Evolutionary conservation across 177 flowering plant genomes (phyloP).

Genomic region (Tripterygium wilfordii): DNA sequence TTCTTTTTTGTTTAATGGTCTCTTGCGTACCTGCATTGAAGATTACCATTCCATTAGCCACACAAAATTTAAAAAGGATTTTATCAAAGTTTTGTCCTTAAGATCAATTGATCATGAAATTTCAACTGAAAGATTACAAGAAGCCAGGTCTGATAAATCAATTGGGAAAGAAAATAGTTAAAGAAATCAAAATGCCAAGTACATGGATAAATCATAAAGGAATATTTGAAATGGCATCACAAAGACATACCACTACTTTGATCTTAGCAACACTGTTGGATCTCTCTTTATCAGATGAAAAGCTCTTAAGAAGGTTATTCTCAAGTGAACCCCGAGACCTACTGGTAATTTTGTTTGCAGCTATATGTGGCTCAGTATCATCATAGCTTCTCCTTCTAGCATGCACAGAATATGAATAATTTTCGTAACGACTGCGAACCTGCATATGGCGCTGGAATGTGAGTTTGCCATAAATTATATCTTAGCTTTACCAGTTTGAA

Average conservation of each 20-base stretch:
- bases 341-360: conserved; percentile 32
- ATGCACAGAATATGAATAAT: conserved; percentile 31
- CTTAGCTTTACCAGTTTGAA: too few relatives aligned
- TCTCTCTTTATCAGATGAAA: conserved; percentile 46
- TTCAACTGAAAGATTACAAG: too few relatives aligned
- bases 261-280: conserved; percentile 59
- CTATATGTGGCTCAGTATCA: conserved; percentile 53
- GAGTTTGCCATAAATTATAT: too few relatives aligned
- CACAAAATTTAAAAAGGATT: neutral
- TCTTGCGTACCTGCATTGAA: conserved; percentile 84
- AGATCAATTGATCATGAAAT: neutral
- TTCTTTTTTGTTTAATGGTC: conserved; percentile 89
- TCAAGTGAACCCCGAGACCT: conserved; percentile 43
- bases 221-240: neutral
- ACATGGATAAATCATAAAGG: neutral
- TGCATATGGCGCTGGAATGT: conserved; percentile 41
- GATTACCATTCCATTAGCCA: too few relatives aligned
- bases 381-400: conserved; percentile 59
- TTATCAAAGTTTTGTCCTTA: neutral
- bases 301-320: conserved; percentile 32
- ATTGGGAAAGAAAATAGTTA: neutral
- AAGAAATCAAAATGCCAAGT: too few relatives aligned
- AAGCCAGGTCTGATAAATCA: neutral
- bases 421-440: conserved; percentile 31
- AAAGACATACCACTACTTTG: conserved; percentile 58